Percentiles rank a stretch among this genome's conserved stretches.
phyloP scores from a whole-genome alignment of 225 moss, liverwort and hornwort species.

The Marchantia paleacea region DNA sequence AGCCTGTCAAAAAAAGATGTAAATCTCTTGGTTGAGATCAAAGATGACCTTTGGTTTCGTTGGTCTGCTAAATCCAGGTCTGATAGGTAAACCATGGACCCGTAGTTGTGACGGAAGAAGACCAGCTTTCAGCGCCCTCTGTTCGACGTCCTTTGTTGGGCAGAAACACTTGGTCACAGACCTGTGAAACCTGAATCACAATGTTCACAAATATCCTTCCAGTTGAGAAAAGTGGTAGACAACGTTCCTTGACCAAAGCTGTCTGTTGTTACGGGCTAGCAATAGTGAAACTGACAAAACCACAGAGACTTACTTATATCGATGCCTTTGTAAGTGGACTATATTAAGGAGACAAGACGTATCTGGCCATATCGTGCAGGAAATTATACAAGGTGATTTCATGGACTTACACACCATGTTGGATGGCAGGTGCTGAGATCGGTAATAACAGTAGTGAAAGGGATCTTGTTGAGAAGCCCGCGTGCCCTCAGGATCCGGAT shows the following conservation, averaged over 20 bases:
- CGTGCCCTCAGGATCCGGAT: conserved; percentile 82
- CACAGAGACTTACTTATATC: background rate
- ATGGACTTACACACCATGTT: conserved; percentile 58
- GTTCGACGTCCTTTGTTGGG: conserved; percentile 85
- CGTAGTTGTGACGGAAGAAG: conserved; percentile 75
- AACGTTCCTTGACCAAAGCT: background rate
- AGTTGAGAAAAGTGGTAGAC: background rate
- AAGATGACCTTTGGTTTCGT: conserved; percentile 67
- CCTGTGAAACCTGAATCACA: conserved; percentile 76
- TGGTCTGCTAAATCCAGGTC: conserved; percentile 67
- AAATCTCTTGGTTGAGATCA: background rate
- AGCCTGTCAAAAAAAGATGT: background rate
- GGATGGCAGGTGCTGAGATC: conserved; percentile 97
- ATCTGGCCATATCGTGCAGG: background rate
- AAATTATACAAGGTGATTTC: too few relatives aligned
- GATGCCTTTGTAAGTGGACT: background rate
- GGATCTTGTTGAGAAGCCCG: conserved; percentile 88
- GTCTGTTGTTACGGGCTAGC: background rate
- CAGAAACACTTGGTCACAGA: conserved; percentile 88
- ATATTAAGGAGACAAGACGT: background rate
- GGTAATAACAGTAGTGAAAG: conserved; percentile 95
- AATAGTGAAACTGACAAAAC: background rate
- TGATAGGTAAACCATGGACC: conserved; percentile 88
- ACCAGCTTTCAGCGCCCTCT: conserved; percentile 84
- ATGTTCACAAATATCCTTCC: background rate